Evolutionary conservation across 768 basidiomycete genomes (phyloP).

Genomic region (Tephrocybe sp.): DNA sequence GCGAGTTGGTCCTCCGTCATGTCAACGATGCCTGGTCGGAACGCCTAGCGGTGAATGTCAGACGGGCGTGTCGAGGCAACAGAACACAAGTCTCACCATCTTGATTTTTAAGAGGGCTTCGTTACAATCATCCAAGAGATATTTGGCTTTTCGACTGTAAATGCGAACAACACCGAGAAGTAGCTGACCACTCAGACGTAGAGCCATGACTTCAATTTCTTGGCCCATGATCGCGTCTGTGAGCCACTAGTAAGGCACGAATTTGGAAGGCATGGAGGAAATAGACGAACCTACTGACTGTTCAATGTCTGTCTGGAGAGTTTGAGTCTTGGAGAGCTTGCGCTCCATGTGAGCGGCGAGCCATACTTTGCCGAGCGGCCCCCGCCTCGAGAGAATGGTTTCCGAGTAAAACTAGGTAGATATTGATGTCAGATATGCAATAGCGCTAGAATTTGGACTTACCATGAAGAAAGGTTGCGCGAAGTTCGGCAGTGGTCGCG

Average conservation of each 20-base stretch:
- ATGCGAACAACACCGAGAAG: slow-evolving; percentile 96
- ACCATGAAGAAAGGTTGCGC: slow-evolving; percentile 29
- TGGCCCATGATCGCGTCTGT: slow-evolving; percentile 91
- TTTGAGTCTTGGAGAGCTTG: slow-evolving; percentile 95
- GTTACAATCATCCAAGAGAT: slow-evolving; percentile 96
- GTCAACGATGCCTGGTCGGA: slow-evolving; percentile 93
- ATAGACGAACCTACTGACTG: slow-evolving; percentile 78
- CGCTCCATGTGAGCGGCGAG: slow-evolving; percentile 98
- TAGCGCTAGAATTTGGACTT: background rate
- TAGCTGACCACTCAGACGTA: slow-evolving; percentile 94
- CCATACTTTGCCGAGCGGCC: slow-evolving; percentile 97
- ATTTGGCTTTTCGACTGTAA: slow-evolving; percentile 97
- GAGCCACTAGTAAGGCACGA: background rate
- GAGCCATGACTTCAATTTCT: slow-evolving; percentile 90
- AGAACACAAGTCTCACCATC: slow-evolving; percentile 58
- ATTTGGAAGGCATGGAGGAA: background rate
- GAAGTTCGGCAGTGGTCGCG: slow-evolving; percentile 19
- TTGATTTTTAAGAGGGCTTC: slow-evolving; percentile 95
- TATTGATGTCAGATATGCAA: slow-evolving; percentile 12
- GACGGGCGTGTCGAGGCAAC: background rate
- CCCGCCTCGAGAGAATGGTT: slow-evolving; percentile 89
- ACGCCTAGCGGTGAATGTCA: slow-evolving; percentile 56
- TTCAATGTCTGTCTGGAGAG: slow-evolving; percentile 92
- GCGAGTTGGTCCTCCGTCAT: slow-evolving; percentile 93
- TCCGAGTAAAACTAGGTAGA: slow-evolving; percentile 81